Evolutionary conservation across 306 rosid species (phyloP).

Genomic region (Medicago ruthenica): DNA sequence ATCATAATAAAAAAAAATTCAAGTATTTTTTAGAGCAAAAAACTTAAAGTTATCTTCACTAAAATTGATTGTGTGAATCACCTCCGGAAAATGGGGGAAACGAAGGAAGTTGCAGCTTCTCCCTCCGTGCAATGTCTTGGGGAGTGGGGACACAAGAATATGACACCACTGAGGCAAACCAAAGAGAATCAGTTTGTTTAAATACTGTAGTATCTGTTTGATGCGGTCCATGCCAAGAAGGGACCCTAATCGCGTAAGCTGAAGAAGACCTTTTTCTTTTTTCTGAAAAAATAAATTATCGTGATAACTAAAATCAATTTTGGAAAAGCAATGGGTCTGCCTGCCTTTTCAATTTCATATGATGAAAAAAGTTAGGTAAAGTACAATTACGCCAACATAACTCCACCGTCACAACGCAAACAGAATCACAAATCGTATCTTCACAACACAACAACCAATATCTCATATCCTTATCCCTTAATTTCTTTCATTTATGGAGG

Average conservation of each 20-base stretch:
- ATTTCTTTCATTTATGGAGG: not conserved
- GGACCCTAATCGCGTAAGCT: not conserved
- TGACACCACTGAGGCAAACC: no score
- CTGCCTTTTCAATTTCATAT: not conserved
- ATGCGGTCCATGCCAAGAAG: not conserved
- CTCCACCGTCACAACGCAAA: constrained; percentile 31
- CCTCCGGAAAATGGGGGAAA: not conserved
- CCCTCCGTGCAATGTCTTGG: no score
- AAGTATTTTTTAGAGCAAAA: no score
- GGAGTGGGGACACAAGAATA: no score
- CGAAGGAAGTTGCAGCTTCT: no score
- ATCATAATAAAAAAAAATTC: no score
- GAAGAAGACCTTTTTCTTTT: not conserved
- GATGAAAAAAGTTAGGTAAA: not conserved
- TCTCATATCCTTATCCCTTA: constrained; percentile 35
- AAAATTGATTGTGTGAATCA: no score
- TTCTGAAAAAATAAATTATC: not conserved
- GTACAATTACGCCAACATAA: not conserved
- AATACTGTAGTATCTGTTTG: not conserved
- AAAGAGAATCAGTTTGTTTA: not conserved
- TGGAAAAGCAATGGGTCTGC: not conserved
- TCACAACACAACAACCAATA: not conserved
- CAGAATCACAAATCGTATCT: not conserved
- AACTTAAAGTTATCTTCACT: no score
- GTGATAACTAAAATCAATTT: not conserved